These are phyloP conservation scores for Acanthamoeba divionensis DNA, from an alignment of 208 protist species.

Conservation along the genomic window DNA sequence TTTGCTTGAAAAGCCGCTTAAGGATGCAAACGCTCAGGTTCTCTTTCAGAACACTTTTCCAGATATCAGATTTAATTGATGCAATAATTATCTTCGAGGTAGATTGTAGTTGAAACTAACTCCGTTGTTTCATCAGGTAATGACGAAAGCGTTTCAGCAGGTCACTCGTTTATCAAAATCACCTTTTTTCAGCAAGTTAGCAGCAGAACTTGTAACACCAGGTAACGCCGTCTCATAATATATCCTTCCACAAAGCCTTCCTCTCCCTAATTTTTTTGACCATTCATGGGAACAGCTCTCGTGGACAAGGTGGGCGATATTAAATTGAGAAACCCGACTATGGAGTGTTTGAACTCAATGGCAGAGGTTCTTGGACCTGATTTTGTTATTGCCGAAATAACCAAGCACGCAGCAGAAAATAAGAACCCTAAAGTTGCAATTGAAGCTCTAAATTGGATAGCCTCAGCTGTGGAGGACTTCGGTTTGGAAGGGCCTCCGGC, in stretches of 20 bases:
- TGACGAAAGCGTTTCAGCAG: neutral
- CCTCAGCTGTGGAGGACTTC: constrained; percentile 29
- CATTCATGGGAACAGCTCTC: neutral
- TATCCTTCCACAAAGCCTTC: neutral
- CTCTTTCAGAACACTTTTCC: too few species aligned
- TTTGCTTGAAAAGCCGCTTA: constrained; percentile 12
- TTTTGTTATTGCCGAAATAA: constrained; percentile 44
- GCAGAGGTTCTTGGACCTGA: constrained; percentile 35
- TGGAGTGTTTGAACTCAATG: neutral
- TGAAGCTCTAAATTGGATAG: constrained; percentile 27
- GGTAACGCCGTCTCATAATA: neutral
- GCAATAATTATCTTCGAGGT: too few species aligned
- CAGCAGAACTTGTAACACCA: neutral
- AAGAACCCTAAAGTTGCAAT: constrained; percentile 53
- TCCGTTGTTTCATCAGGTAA: too few species aligned
- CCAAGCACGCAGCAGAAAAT: neutral
- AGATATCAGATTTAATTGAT: too few species aligned
- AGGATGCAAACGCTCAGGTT: constrained; percentile 42
- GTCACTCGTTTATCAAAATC: constrained; percentile 17
- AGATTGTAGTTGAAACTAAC: too few species aligned
- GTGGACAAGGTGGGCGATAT: constrained; percentile 65
- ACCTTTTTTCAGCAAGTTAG: constrained; percentile 18
- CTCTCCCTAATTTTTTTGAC: neutral
- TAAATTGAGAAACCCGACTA: constrained; percentile 42
- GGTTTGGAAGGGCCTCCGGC: neutral